These are phyloP conservation scores for Mycena venus DNA, from an alignment of 768 basidiomycete species.

Conservation along the genomic window DNA sequence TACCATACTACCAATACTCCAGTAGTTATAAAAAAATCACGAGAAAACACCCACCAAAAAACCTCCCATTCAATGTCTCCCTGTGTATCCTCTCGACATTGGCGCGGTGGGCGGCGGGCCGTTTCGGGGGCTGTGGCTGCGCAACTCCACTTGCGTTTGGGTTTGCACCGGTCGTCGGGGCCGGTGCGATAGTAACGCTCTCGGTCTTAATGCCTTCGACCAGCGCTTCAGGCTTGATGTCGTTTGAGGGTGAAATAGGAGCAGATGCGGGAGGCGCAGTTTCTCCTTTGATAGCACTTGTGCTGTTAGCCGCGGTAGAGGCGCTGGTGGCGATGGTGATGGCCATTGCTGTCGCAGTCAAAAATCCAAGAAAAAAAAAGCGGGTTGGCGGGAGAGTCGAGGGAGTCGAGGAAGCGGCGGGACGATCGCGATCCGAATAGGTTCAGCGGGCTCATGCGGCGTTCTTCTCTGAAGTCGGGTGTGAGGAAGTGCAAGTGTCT, in stretches of 20 bases:
- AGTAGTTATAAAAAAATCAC: neutral
- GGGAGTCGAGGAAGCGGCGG: neutral
- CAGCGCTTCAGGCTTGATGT: neutral
- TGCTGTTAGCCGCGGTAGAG: neutral
- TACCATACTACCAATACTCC: neutral
- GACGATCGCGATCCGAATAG: neutral
- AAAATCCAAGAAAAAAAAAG: neutral
- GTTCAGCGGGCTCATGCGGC: neutral
- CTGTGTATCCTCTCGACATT: constrained; percentile 95
- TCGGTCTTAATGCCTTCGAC: no score
- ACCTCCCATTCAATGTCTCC: constrained; percentile 93
- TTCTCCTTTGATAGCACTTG: neutral
- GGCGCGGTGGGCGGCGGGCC: constrained; percentile 76
- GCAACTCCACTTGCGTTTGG: no score
- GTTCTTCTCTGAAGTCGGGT: neutral
- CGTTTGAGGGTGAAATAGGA: neutral
- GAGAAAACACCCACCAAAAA: constrained; percentile 70
- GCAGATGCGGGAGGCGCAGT: neutral
- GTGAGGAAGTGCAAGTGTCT: neutral
- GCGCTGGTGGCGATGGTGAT: neutral
- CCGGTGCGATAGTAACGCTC: neutral
- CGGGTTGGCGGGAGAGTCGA: no score
- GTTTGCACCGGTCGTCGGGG: neutral
- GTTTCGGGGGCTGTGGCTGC: neutral
- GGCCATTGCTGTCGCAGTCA: neutral